Conservation (phyloP, 345 rosid species). For the Garcia nutans region DNA sequence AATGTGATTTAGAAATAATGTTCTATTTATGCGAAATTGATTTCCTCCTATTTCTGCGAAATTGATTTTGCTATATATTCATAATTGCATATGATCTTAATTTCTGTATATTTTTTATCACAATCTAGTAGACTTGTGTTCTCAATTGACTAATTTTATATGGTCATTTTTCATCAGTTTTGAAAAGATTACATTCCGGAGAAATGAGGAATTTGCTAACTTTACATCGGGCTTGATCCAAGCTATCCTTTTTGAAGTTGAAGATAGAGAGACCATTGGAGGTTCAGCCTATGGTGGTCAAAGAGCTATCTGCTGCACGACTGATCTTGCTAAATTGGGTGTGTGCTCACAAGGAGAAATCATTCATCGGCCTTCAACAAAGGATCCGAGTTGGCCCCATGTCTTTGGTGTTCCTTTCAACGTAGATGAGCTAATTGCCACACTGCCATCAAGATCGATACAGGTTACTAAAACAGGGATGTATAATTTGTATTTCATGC, state of each 20-base stretch:
- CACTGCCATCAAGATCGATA: constrained; percentile 52
- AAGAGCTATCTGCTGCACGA: constrained; percentile 90
- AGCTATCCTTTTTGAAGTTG: constrained; percentile 76
- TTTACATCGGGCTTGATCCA: constrained; percentile 56
- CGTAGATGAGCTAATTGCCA: constrained; percentile 45
- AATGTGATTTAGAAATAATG: neutral
- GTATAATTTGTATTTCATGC: constrained; percentile 91
- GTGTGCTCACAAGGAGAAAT: constrained; percentile 71
- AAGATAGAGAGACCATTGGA: constrained; percentile 80
- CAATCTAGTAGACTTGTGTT: neutral
- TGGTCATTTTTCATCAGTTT: constrained; percentile 49
- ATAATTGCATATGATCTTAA: neutral
- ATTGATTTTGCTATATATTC: neutral
- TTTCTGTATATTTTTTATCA: neutral
- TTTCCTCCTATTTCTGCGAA: too few relatives aligned
- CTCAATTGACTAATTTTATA: constrained; percentile 12
- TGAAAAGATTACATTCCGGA: constrained; percentile 70
- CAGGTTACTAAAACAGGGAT: constrained; percentile 79
- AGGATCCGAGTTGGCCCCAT: constrained; percentile 68
- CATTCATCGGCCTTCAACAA: constrained; percentile 72
- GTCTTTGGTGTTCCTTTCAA: constrained; percentile 62
- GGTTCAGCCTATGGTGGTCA: constrained; percentile 99
- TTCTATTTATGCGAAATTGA: too few relatives aligned
- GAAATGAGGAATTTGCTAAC: constrained; percentile 49
- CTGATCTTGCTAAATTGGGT: constrained; percentile 86